Conservation (phyloP, 2,329 filamentous ascomycete species). For the Sphaerulina musiva region DNA sequence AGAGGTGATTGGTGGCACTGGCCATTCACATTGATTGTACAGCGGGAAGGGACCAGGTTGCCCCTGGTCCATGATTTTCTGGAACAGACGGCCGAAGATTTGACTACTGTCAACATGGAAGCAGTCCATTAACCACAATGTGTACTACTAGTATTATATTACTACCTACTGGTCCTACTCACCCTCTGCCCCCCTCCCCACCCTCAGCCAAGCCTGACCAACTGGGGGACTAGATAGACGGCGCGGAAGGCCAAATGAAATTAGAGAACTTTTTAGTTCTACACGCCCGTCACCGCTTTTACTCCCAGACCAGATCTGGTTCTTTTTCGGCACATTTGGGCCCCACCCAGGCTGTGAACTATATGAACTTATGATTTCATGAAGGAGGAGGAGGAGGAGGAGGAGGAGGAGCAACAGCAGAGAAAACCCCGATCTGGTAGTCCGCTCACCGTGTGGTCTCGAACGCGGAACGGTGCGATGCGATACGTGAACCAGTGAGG, state of each 20-base stretch:
- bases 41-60: not conserved
- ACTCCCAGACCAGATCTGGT: not conserved
- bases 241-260: not conserved
- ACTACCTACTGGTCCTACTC: not conserved
- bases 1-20: conserved; percentile 1
- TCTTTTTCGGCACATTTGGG: not conserved
- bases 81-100: not conserved
- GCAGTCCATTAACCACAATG: not conserved
- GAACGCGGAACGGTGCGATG: too few relatives aligned
- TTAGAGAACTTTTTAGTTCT: not conserved
- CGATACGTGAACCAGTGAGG: too few relatives aligned
- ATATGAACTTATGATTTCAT: too few relatives aligned
- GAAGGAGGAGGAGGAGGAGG: too few relatives aligned
- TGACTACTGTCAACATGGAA: not conserved
- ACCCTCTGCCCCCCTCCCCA: not conserved
- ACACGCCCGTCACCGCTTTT: not conserved
- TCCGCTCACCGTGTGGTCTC: too few relatives aligned
- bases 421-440: too few relatives aligned
- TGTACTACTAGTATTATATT: not conserved
- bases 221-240: conserved; percentile 4
- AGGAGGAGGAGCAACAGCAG: too few relatives aligned
- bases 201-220: not conserved
- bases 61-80: not conserved
- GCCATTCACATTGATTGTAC: not conserved
- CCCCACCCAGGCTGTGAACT: too few relatives aligned